phyloP scores from a whole-genome alignment of 805 yeast species.

The Cyberlindnera samutprakarnensis region DNA sequence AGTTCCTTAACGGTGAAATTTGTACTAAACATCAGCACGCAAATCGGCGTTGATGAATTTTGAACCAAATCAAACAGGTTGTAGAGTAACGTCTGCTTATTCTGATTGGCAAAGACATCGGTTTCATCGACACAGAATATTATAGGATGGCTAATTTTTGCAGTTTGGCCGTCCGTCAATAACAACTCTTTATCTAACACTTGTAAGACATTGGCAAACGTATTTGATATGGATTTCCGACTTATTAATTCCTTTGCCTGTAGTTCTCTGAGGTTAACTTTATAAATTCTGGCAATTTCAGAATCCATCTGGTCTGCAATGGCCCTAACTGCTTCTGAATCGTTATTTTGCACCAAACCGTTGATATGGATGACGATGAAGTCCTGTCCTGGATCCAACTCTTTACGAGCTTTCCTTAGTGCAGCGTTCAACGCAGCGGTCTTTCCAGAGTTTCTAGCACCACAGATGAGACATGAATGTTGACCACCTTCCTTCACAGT shows the following conservation, averaged over 20 bases:
- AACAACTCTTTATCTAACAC: conserved; percentile 36
- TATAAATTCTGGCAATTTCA: conserved; percentile 27
- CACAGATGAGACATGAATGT: conserved; percentile 72
- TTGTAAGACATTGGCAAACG: conserved; percentile 50
- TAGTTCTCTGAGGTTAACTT: conserved; percentile 17
- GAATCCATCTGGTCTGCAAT: conserved; percentile 77
- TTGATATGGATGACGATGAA: conserved; percentile 59
- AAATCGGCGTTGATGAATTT: conserved; percentile 57
- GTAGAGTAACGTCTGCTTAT: conserved; percentile 78
- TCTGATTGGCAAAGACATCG: conserved; percentile 64
- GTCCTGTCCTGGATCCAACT: conserved; percentile 26
- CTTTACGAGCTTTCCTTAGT: conserved; percentile 28
- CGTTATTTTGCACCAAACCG: conserved; percentile 70
- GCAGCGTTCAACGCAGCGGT: conserved; percentile 54
- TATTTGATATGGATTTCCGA: conserved; percentile 47
- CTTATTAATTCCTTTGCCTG: conserved; percentile 31
- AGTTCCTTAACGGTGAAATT: conserved; percentile 70
- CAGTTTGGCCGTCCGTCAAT: conserved; percentile 3
- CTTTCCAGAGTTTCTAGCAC: conserved; percentile 78
- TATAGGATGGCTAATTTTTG: conserved; percentile 36
- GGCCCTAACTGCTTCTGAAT: conserved; percentile 71
- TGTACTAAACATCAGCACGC: conserved; percentile 75
- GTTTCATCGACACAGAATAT: conserved; percentile 80
- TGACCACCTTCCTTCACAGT: conserved; percentile 67
- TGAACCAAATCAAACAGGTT: conserved; percentile 86